Conservation (phyloP, 2,329 filamentous ascomycete genomes). For the Claviceps sp. region DNA sequence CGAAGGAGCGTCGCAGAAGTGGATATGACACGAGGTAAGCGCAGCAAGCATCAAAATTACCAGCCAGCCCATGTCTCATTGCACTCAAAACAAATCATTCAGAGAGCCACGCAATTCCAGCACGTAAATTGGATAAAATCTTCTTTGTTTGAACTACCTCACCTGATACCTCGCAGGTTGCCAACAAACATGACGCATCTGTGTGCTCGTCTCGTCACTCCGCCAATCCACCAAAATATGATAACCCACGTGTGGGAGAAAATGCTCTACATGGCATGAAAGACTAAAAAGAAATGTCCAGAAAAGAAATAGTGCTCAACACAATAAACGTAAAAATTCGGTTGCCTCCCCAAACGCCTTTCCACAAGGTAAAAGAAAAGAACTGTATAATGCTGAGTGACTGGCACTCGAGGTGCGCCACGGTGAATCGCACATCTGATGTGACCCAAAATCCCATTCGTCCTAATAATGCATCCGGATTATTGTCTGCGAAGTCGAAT, state of each 20-base stretch:
- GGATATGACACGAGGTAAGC: too few relatives aligned
- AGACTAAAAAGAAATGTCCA: not conserved
- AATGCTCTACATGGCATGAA: constrained; percentile 1
- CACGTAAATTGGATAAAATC: not conserved
- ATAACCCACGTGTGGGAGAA: not conserved
- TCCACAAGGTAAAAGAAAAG: not conserved
- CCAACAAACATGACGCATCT: not conserved
- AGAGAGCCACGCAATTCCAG: too few relatives aligned
- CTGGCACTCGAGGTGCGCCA: constrained; percentile 2
- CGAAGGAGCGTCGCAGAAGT: too few relatives aligned
- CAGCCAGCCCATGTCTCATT: too few relatives aligned
- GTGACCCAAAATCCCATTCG: not conserved
- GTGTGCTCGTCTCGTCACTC: not conserved
- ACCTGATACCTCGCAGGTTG: not conserved
- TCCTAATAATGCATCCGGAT: not conserved
- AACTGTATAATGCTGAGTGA: not conserved
- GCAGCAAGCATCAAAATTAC: too few relatives aligned
- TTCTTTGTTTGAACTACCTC: not conserved
- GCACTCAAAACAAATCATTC: too few relatives aligned
- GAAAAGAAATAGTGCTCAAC: not conserved
- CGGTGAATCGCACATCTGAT: not conserved
- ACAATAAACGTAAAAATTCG: not conserved
- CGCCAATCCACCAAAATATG: not conserved
- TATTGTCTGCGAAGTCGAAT: not conserved
- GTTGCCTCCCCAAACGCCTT: constrained; percentile 5